Conservation (phyloP, 1,284 basidiomycete species). For the Moesziomyces sp. region DNA sequence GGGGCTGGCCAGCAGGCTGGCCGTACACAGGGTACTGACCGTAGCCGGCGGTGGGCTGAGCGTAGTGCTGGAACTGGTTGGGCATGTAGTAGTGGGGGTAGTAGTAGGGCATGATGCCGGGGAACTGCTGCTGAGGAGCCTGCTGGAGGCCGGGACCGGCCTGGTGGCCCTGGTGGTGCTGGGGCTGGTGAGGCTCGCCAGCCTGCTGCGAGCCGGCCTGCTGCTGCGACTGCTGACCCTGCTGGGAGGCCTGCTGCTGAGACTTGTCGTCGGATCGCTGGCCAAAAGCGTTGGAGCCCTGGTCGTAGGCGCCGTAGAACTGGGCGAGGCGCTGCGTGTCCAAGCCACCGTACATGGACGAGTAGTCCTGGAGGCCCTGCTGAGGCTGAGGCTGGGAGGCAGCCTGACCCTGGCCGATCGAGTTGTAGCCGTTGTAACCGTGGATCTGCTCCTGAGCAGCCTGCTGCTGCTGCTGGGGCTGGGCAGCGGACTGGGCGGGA, state of each 20-base stretch:
- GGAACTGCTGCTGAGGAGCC: conserved; percentile 62
- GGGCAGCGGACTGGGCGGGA: conserved; percentile 8
- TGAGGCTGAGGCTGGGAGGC: conserved; percentile 40
- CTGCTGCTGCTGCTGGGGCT: conserved; percentile 35
- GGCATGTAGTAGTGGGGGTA: conserved; percentile 68
- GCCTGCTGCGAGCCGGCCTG: conserved; percentile 42
- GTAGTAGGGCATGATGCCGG: conserved; percentile 67
- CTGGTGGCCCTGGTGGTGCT: conserved; percentile 46
- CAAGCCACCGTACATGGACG: conserved; percentile 61
- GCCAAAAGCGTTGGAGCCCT: conserved; percentile 49
- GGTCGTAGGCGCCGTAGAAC: conserved; percentile 63
- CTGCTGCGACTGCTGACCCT: conserved; percentile 33
- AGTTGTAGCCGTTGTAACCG: conserved; percentile 54
- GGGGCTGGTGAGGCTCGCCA: conserved; percentile 38
- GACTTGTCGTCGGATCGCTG: conserved; percentile 49
- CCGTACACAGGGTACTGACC: conserved; percentile 67
- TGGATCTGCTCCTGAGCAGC: conserved; percentile 47
- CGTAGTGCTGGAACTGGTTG: conserved; percentile 68
- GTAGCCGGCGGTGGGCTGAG: conserved; percentile 64
- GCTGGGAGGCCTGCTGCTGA: conserved; percentile 38
- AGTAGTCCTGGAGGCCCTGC: conserved; percentile 51
- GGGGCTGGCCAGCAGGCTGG: conserved; percentile 56
- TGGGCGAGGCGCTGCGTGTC: conserved; percentile 61
- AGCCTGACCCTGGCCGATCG: conserved; percentile 35
- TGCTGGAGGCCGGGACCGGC: conserved; percentile 48